Evolutionary conservation across 345 rosid genomes (phyloP), one percentile per base, ranked within the genome.

Genomic region (Populus alba): DNA sequence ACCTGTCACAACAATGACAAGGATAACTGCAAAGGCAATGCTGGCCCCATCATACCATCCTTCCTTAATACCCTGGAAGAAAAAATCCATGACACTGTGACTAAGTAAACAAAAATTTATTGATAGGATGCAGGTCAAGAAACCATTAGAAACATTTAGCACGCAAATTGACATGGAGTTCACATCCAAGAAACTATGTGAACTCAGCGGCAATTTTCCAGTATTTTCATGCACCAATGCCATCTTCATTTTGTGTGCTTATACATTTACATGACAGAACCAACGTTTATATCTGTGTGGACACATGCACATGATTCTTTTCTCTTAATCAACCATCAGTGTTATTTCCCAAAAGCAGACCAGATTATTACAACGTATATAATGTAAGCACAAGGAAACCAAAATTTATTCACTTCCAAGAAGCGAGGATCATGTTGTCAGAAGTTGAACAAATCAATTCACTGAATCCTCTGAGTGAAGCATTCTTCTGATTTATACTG

Each of bases 11-110:
- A 91, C 27, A 78, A 97, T 94, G 76, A 97, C 97, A 75, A 97
- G 97, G 81, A 94, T 70, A 65, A 97, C 99, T 22, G 99, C 99
- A 72, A 97, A 92, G 23, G 95, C 97, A 86, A 97, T 97, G 91
- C 99, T 97, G 68, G 97, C 97, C 51, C 98, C 99, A 84, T 97
- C 99, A 73, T 90, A 94, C 99, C 99, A 97, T 75, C 99, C 99
- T 83, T 91, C 88, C 78, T 91, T 73, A 41, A 92, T 53, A 80
- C 99, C 99, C 99, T 97, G 29, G 1, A 33, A 20, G 31, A 74
- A 7, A 45, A 49, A 51, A 31, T 20, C 11, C 18, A 68, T 31
- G 43, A 68, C 25, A 35, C 67, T 59, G 3, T 18, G 27, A 35
- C 41, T 29, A 53, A 61, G 62, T 23, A 39, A 2, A 33, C 29